These are phyloP conservation scores for Dorcoceras hygrometricum DNA, from an alignment of 257 asterid species.

Conservation along the genomic window DNA sequence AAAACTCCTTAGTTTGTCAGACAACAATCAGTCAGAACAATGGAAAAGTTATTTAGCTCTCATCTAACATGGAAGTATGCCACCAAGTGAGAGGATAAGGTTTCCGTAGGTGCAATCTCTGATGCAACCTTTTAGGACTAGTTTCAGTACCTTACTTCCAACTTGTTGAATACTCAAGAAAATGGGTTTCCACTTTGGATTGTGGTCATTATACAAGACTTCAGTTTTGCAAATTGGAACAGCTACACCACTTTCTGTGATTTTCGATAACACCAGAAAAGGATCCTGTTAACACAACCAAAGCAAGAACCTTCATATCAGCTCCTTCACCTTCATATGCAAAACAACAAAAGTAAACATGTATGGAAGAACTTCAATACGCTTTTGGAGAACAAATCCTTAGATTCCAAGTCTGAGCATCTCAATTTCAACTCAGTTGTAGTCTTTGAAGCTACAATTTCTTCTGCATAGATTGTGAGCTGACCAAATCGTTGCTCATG, in stretches of 20 bases:
- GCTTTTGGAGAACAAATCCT: slow-evolving; percentile 92
- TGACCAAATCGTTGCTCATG: slow-evolving; percentile 54
- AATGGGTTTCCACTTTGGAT: slow-evolving; percentile 81
- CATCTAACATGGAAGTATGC: slow-evolving; percentile 15
- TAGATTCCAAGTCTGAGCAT: slow-evolving; percentile 86
- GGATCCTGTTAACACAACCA: slow-evolving; percentile 74
- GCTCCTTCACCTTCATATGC: slow-evolving; percentile 27
- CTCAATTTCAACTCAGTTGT: slow-evolving; percentile 71
- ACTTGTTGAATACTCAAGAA: slow-evolving; percentile 79
- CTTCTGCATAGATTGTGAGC: slow-evolving; percentile 76
- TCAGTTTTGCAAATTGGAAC: slow-evolving; percentile 97
- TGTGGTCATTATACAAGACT: slow-evolving; percentile 76
- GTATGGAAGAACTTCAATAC: slow-evolving; percentile 43
- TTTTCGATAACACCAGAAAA: slow-evolving; percentile 75
- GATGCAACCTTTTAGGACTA: slow-evolving; percentile 17
- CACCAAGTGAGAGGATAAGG: background rate
- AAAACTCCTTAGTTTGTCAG: slow-evolving; percentile 15
- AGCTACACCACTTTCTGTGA: slow-evolving; percentile 57
- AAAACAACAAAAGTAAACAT: slow-evolving; percentile 17
- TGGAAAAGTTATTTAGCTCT: slow-evolving; percentile 18
- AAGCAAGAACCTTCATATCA: slow-evolving; percentile 25
- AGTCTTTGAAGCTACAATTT: slow-evolving; percentile 77
- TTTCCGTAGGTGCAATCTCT: background rate
- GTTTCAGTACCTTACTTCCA: slow-evolving; percentile 84
- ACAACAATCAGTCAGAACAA: slow-evolving; percentile 7